Evolutionary conservation across 2,329 filamentous ascomycete species (phyloP).

Genomic region (Trichoderma cornu-damae): DNA sequence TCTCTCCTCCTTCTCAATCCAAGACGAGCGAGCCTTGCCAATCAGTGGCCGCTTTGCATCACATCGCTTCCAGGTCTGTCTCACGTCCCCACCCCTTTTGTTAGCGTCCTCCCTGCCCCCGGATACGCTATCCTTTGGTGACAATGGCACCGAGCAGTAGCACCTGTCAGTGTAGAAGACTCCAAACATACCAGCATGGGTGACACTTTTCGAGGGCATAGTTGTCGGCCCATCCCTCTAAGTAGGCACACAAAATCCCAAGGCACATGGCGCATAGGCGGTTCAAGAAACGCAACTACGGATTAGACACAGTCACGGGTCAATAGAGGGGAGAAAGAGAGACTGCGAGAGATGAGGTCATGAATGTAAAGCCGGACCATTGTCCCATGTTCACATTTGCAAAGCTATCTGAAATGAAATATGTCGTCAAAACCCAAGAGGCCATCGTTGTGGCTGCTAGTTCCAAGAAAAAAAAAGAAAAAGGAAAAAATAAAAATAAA

Average conservation of each 20-base stretch:
- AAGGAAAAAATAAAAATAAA: too few species aligned
- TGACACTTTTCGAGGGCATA: too few species aligned
- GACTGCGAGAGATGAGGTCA: not conserved
- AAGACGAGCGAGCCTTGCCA: conserved; percentile 1
- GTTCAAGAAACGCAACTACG: not conserved
- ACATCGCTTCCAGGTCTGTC: conserved; percentile 8
- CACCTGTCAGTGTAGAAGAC: not conserved
- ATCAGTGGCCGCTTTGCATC: conserved; percentile 6
- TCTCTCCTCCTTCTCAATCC: not conserved
- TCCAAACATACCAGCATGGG: too few species aligned
- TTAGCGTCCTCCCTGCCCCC: not conserved
- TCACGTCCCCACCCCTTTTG: conserved; percentile 11
- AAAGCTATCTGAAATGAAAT: conserved; percentile 10
- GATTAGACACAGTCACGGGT: not conserved
- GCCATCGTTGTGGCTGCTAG: conserved; percentile 7
- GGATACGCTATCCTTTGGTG: not conserved
- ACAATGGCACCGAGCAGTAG: not conserved
- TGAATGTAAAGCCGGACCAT: conserved; percentile 11
- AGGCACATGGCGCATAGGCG: not conserved
- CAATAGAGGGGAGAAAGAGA: not conserved
- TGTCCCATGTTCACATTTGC: conserved; percentile 13
- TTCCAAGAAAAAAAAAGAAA: conserved; percentile 17
- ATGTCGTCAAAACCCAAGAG: conserved; percentile 15
- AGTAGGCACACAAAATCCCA: not conserved
- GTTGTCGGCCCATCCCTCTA: not conserved